These are phyloP conservation scores for Aspergillus quadrilineatus DNA, from an alignment of 2,329 filamentous ascomycete genomes.

Conservation along the genomic window DNA sequence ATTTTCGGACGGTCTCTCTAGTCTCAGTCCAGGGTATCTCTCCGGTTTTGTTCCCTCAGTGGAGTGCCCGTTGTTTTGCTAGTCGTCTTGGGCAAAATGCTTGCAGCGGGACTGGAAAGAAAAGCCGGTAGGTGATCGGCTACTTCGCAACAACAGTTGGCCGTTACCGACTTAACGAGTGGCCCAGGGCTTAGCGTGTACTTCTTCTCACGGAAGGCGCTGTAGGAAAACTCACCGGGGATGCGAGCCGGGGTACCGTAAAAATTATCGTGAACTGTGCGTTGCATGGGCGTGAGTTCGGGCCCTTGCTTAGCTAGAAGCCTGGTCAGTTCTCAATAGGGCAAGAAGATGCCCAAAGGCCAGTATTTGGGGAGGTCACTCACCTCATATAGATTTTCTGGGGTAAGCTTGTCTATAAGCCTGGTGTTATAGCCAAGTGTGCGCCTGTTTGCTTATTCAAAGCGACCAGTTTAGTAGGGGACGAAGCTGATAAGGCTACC, in stretches of 20 bases:
- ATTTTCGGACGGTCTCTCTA: constrained; percentile 5
- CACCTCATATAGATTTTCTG: neutral
- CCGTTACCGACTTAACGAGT: neutral
- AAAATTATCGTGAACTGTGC: neutral
- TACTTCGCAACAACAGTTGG: neutral
- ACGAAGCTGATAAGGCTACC: neutral
- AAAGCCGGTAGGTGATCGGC: constrained; percentile 7
- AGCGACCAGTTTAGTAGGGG: neutral
- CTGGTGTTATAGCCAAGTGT: neutral
- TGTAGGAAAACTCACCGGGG: constrained; percentile 4
- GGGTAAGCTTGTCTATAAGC: neutral
- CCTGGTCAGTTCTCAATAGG: neutral
- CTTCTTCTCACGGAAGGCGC: neutral
- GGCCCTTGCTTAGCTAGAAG: neutral
- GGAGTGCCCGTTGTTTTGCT: neutral
- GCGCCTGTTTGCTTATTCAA: neutral
- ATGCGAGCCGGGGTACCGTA: neutral
- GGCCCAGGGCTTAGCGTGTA: neutral
- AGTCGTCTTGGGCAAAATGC: neutral
- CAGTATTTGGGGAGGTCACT: neutral
- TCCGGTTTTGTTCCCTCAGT: neutral
- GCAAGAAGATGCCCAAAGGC: neutral
- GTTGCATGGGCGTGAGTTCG: neutral
- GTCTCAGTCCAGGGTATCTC: neutral
- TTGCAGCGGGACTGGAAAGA: neutral